These are phyloP conservation scores for Leccinum broughii DNA, from an alignment of 768 basidiomycete genomes.

Conservation along the genomic window DNA sequence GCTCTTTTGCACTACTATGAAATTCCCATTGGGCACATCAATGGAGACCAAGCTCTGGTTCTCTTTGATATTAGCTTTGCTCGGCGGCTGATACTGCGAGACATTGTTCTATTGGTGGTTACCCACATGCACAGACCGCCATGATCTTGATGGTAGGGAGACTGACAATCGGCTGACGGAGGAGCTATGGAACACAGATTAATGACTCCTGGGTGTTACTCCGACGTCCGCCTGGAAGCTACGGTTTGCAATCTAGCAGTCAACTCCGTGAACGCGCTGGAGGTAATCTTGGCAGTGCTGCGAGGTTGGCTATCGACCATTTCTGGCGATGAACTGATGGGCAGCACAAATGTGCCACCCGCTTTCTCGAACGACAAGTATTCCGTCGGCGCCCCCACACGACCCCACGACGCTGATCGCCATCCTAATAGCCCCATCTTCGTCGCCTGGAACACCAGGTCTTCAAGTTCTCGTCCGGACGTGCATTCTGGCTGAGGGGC, in stretches of 20 bases:
- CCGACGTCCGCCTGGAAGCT: slow-evolving; percentile 90
- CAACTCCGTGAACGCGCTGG: slow-evolving; percentile 95
- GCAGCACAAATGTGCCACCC: slow-evolving; percentile 52
- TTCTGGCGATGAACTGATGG: slow-evolving; percentile 86
- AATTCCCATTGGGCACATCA: slow-evolving; percentile 89
- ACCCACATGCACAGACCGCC: slow-evolving; percentile 70
- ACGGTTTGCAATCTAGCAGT: slow-evolving; percentile 91
- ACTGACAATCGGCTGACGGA: slow-evolving; percentile 76
- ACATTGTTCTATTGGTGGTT: slow-evolving; percentile 83
- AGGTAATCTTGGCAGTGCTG: slow-evolving; percentile 65
- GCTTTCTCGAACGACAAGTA: slow-evolving; percentile 74
- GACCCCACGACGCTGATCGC: slow-evolving; percentile 5
- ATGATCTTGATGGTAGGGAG: slow-evolving; percentile 93
- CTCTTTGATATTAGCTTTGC: slow-evolving; percentile 91
- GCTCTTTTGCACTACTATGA: slow-evolving; percentile 89
- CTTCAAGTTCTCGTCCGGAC: slow-evolving; percentile 49
- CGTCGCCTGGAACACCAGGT: slow-evolving; percentile 90
- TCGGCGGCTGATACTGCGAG: slow-evolving; percentile 80
- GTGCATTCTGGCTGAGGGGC: slow-evolving; percentile 70
- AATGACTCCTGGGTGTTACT: slow-evolving; percentile 79
- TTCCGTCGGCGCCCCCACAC: slow-evolving; percentile 49
- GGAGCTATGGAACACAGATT: slow-evolving; percentile 87
- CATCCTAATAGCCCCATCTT: slow-evolving; percentile 64
- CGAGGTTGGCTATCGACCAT: slow-evolving; percentile 78
- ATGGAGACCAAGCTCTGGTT: slow-evolving; percentile 83